Conservation (phyloP, 78 protist genomes). For the Bigelowiella natans region DNA sequence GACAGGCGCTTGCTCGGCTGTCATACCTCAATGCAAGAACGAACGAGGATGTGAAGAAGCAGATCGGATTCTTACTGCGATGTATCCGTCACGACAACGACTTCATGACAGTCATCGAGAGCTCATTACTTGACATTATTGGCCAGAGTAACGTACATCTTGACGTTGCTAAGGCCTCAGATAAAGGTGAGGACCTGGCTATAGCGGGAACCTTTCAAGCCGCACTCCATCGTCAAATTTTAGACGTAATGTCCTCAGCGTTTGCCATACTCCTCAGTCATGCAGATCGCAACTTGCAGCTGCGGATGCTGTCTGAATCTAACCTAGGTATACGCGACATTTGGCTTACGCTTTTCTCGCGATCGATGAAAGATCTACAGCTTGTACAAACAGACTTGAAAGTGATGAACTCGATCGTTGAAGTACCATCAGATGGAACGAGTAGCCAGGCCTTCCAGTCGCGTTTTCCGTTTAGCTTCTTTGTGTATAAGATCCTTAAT, state of each 20-base stretch:
- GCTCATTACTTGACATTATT: background rate
- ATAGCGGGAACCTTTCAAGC: background rate
- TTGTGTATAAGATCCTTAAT: background rate
- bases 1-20: background rate
- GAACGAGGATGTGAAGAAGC: background rate
- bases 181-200: background rate
- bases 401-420: background rate
- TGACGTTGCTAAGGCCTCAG: background rate
- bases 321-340: background rate
- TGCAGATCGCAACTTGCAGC: constrained; percentile 1
- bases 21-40: background rate
- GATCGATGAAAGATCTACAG: background rate
- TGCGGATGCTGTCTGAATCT: background rate
- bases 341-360: background rate
- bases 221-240: constrained; percentile 5
- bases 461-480: constrained; percentile 1
- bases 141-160: background rate
- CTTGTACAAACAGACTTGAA: background rate
- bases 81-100: background rate
- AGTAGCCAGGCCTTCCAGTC: background rate
- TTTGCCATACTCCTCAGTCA: background rate
- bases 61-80: background rate
- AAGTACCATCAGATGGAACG: background rate
- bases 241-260: background rate
- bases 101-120: background rate